A percentile compares a stretch with the other conserved stretches of the same genome.
Conservation (phyloP, 495 filamentous ascomycete species). For the Penicillium soppii region DNA sequence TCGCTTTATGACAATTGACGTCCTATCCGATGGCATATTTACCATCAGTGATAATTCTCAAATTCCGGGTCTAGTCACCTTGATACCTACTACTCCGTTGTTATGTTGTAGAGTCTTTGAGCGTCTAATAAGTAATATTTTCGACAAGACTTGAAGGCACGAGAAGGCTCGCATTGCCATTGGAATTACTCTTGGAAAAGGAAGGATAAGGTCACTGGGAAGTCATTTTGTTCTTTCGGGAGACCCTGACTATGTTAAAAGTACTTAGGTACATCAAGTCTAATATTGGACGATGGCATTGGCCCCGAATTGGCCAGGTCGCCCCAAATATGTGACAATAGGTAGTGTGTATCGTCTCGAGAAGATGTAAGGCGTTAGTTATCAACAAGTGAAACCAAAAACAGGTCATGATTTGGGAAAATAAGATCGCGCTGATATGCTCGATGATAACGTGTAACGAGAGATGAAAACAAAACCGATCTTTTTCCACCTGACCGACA, state of each 20-base stretch:
- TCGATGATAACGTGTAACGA: slow-evolving; percentile 32
- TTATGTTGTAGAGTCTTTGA: no score
- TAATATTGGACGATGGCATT: slow-evolving; percentile 18
- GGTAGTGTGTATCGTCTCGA: slow-evolving; percentile 19
- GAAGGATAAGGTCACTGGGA: neutral
- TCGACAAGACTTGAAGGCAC: no score
- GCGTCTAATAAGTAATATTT: no score
- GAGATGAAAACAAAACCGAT: slow-evolving; percentile 19
- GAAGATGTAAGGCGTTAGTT: slow-evolving; percentile 27
- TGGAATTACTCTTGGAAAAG: no score
- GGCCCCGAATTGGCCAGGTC: neutral
- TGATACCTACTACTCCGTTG: no score
- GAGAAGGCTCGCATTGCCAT: no score
- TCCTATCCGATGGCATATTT: neutral
- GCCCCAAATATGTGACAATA: slow-evolving; percentile 5
- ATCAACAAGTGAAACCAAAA: slow-evolving; percentile 25
- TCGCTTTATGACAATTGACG: slow-evolving; percentile 6
- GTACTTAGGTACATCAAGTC: slow-evolving; percentile 9
- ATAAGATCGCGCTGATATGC: slow-evolving; percentile 45
- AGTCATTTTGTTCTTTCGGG: neutral
- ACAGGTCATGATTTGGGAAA: slow-evolving; percentile 36
- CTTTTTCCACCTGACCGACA: slow-evolving; percentile 2
- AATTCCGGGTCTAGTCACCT: no score
- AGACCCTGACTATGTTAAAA: neutral
- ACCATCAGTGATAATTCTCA: neutral